phyloP scores from a whole-genome alignment of 148 eudicot species.

The Limonium bicolor region DNA sequence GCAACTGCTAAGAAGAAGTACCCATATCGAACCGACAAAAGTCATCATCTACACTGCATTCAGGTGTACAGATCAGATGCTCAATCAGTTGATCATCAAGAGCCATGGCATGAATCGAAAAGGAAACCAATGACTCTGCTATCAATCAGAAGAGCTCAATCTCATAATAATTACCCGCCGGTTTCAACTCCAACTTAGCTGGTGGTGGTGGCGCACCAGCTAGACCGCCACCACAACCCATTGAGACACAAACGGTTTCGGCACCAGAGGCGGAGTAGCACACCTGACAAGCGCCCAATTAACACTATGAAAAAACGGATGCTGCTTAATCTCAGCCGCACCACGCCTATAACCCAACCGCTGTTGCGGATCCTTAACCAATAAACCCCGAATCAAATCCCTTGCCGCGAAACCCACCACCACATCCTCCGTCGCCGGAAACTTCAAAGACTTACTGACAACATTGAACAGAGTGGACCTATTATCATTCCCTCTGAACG shows the following conservation, averaged over 20 bases:
- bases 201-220: conserved; percentile 4
- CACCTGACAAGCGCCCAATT: conserved; percentile 96
- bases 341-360: conserved; percentile 92
- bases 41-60: no score
- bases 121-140: no score
- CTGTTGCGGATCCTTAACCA: conserved; percentile 87
- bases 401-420: conserved; percentile 83
- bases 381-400: conserved; percentile 77
- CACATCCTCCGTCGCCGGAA: conserved; percentile 68
- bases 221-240: not conserved
- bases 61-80: no score
- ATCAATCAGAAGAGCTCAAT: conserved; percentile 90
- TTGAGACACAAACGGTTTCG: conserved; percentile 16
- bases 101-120: no score
- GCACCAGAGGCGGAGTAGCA: conserved; percentile 69
- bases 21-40: no score
- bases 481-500: conserved; percentile 68
- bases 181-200: conserved; percentile 38
- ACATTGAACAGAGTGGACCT: conserved; percentile 84
- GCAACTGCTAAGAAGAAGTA: no score
- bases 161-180: conserved; percentile 60
- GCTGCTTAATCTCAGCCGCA: conserved; percentile 91
- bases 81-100: no score
- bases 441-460: conserved; percentile 74
- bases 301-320: conserved; percentile 84